Evolutionary conservation across 139 green algal species (phyloP).

Genomic region (Pedinophyceae sp.): DNA sequence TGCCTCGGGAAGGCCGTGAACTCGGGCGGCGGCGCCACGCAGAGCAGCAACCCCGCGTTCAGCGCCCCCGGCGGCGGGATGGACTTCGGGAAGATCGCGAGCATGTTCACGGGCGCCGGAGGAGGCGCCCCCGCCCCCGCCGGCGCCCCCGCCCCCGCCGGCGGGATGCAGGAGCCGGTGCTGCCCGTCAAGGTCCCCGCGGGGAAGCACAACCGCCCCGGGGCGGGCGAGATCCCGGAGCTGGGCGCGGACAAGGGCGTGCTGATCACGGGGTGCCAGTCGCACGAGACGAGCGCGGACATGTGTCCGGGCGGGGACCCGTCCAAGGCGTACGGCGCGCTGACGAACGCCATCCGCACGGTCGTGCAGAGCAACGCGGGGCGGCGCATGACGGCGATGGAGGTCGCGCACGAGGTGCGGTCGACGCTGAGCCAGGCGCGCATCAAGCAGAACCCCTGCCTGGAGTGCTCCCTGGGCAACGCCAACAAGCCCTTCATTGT

Average conservation of each 20-base stretch:
- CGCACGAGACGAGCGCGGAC: constrained; percentile 40
- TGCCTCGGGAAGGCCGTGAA: neutral
- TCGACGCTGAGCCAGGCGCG: constrained; percentile 19
- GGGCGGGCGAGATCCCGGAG: too few relatives aligned
- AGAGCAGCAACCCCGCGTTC: neutral
- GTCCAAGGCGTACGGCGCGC: constrained; percentile 32
- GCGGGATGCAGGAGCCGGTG: too few relatives aligned
- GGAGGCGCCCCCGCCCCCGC: too few relatives aligned
- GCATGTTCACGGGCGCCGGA: too few relatives aligned
- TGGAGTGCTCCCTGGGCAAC: constrained; percentile 32
- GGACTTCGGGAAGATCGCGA: too few relatives aligned
- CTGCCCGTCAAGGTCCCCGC: too few relatives aligned
- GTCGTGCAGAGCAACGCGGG: constrained; percentile 20
- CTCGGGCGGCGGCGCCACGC: neutral
- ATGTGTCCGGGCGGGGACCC: constrained; percentile 36
- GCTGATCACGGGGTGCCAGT: constrained; percentile 45
- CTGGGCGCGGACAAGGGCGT: constrained; percentile 24
- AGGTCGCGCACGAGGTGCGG: constrained; percentile 28
- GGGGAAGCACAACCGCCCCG: too few relatives aligned
- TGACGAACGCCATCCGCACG: constrained; percentile 36
- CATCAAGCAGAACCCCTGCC: constrained; percentile 42
- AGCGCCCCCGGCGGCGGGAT: too few relatives aligned
- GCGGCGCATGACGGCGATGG: constrained; percentile 14
- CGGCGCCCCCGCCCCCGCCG: too few relatives aligned
- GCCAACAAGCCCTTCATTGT: constrained; percentile 35